Base-by-base conservation (phyloP, 352 stramenopile genomes). In the Pseudoperonospora humuli region DNA sequence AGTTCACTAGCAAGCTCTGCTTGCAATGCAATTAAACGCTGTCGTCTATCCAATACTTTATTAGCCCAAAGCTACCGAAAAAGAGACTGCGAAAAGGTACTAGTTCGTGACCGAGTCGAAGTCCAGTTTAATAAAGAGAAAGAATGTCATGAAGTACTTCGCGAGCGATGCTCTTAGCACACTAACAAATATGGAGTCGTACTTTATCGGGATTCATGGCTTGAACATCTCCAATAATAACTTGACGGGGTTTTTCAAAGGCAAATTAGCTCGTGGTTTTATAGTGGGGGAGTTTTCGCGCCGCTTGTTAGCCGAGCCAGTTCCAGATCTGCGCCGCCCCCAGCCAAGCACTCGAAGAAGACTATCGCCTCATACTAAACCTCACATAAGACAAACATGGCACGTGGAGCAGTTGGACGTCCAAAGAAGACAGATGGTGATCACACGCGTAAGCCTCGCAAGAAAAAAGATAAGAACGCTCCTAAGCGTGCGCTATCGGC, bases 381-480 rank as follows among this genome's bases (percentile, higher is more conserved):
- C 26, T 10, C 10, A 14, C n/a, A 7, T 3, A 31, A 9, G 26
- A 31, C 26, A 29, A 10, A 77, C 55, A 86, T 85, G 73, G 73
- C 71, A 46, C 73, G 70, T 61, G 67, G 58, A 50, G 49, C 49
- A 44, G 54, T 83, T 10, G 75, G 71, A 37, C 61, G 75, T 45
- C 70, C 75, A 25, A 85, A 86, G 62, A 88, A 84, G 61, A 66
- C 63, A 11, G 64, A 71, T 60, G 58, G 54, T 34, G 73, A 75
- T 39, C 73, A 74, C 28, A 65, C 62, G 37, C 75, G 77, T 61
- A 90, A 90, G 72, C 72, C 75, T 41, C 74, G 78, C 61, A 80
- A 84, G 64, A 95, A 95, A 77, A 94, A 93, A 78, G 85, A 95
- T 63, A 93, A 93, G 60, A 91, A 93, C 60, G 83, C 77, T 24